Conservation (phyloP, 495 filamentous ascomycete genomes). For the Neurospora cerealis region DNA sequence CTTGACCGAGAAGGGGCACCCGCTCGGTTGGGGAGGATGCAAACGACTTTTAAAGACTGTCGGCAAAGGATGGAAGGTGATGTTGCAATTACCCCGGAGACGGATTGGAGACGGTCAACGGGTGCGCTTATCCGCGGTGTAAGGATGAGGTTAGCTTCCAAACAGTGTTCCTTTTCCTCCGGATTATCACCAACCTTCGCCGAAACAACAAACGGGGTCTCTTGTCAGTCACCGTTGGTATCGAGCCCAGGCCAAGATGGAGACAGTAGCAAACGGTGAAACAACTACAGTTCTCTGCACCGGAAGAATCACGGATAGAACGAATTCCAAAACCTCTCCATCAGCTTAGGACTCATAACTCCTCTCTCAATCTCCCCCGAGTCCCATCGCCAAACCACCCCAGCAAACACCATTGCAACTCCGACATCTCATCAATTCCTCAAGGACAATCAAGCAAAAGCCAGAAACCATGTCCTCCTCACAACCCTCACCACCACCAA, state of each 20-base stretch:
- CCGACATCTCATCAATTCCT: not conserved
- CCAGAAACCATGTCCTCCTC: constrained; percentile 4
- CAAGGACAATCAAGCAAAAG: not conserved
- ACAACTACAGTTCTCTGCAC: not conserved
- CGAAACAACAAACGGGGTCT: not conserved
- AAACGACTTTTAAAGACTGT: not conserved
- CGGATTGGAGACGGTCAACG: not conserved
- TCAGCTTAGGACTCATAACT: not conserved
- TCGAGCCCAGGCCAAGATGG: not conserved
- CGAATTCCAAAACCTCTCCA: not conserved
- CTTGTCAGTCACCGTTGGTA: not conserved
- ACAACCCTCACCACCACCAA: constrained; percentile 22
- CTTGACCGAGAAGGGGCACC: not conserved
- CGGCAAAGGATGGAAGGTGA: not conserved
- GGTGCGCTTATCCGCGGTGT: not conserved
- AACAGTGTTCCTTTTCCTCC: not conserved
- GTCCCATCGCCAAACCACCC: not conserved
- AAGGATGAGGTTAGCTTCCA: not conserved
- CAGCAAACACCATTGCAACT: not conserved
- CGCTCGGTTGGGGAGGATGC: not conserved
- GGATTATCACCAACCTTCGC: not conserved
- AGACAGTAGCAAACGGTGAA: not conserved
- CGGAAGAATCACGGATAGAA: not conserved
- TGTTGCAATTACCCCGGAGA: not conserved
- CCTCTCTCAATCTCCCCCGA: not conserved